Percentiles rank a stretch among this genome's conserved stretches.
These are phyloP conservation scores for Pachyrhizus erosus DNA, from an alignment of 306 rosid species.

Conservation along the genomic window DNA sequence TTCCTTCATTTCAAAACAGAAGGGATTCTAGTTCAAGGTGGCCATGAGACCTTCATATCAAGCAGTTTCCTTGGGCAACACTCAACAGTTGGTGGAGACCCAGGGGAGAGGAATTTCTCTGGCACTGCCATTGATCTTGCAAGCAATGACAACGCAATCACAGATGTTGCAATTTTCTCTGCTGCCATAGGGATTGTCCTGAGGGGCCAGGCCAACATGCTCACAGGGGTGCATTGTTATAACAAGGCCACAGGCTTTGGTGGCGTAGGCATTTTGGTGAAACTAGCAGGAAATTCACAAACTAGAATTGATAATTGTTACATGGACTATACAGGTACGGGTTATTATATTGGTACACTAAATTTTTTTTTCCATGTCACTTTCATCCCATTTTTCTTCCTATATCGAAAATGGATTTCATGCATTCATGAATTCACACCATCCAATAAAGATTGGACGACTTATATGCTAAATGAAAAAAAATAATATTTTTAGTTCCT, in stretches of 20 bases:
- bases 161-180: constrained; percentile 54
- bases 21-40: constrained; percentile 57
- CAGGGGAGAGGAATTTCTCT: constrained; percentile 52
- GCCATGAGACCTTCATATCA: constrained; percentile 68
- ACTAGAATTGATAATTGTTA: constrained; percentile 68
- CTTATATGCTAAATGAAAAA: no score
- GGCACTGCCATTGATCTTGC: constrained; percentile 60
- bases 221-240: constrained; percentile 68
- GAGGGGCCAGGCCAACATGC: constrained; percentile 69
- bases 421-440: not conserved
- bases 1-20: constrained; percentile 69
- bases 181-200: constrained; percentile 57
- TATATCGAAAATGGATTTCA: not conserved
- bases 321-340: constrained; percentile 59
- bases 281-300: constrained; percentile 55
- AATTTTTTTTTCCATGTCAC: not conserved
- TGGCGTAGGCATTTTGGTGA: constrained; percentile 65
- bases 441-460: no score
- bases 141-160: constrained; percentile 61
- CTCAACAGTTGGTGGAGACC: constrained; percentile 63
- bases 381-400: not conserved
- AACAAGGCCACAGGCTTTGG: constrained; percentile 70
- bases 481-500: no score
- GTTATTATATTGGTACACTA: not conserved
- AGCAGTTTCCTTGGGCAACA: constrained; percentile 63